Base-by-base conservation (phyloP, 371 early-diverging fungal species). In the Mortierella sp. region DNA sequence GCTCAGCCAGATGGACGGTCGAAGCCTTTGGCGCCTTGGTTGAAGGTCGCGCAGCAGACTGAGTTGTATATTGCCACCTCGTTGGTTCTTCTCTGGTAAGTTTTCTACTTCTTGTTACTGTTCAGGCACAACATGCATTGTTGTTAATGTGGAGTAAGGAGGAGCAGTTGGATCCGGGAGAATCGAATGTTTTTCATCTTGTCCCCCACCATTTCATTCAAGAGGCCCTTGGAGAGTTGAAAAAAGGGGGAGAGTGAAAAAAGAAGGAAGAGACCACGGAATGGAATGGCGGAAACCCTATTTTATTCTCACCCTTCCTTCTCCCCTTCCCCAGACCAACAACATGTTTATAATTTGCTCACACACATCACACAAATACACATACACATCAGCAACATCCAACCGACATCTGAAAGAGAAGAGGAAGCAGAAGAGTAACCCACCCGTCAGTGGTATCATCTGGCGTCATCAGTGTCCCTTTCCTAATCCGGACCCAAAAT, bases 61-160 rank as follows among this genome's bases (percentile, higher is more conserved):
- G 93, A 93, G 77, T 83, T 91, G 5, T 93, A 93, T 49, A 93
- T 93, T 82, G 92, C 92, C n/a, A 89, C 87, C 35, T 91, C 91
- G 49, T 83, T 93, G 78, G 93, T 93, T 0, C 73, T 92, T 21
- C 82, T 93, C 10, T 93, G 93, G 85, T 85, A 75, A 76, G 81
- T 74, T 5, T 41, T 60, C 27, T 11, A 12, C 16, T 60, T 60
- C 27, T 11, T 56, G 29, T 32, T 60, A 16, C 11, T 32, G 14
- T 60, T 60, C 18, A 32, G 18, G 32, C 60, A 60, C 60, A 32
- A 32, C 32, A 58, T 58, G 60, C 4, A 12, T 27, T 12, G 0
- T 60, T 11, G 10, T 5, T 10, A 58, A 21, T 38, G 21, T 54
- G 29, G 21, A 32, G 43, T 12, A 60, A 72, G 48, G 49, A 49